phyloP scores from a whole-genome alignment of 2,329 filamentous ascomycete species.

The Penicillium sp. region DNA sequence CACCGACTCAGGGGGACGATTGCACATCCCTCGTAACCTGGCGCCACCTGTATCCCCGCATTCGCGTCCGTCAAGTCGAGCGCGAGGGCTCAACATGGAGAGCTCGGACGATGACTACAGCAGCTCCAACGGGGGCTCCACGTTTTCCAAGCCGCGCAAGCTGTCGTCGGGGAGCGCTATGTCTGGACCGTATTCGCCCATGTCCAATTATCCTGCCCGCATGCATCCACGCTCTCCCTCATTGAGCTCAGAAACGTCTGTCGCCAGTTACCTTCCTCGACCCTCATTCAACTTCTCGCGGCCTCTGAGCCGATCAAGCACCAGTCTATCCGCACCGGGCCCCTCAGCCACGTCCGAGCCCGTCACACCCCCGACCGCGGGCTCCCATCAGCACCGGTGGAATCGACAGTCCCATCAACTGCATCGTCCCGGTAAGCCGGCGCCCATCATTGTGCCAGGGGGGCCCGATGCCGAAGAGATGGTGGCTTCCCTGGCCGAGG shows the following conservation, averaged over 20 bases:
- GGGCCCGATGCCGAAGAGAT: constrained; percentile 11
- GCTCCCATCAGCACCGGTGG: constrained; percentile 11
- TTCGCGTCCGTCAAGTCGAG: constrained; percentile 42
- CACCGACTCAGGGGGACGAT: constrained; percentile 31
- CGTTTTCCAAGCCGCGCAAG: constrained; percentile 67
- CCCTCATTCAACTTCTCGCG: constrained; percentile 92
- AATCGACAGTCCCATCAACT: constrained; percentile 15
- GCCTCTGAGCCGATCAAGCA: constrained; percentile 62
- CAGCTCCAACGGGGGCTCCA: constrained; percentile 51
- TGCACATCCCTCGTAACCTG: constrained; percentile 38
- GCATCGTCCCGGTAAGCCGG: constrained; percentile 24
- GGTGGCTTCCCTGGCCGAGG: constrained; percentile 5
- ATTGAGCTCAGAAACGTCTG: constrained; percentile 72
- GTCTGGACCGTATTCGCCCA: constrained; percentile 55
- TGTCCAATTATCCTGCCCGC: constrained; percentile 54
- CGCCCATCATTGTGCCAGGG: constrained; percentile 30
- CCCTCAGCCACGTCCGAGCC: constrained; percentile 24
- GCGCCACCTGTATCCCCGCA: constrained; percentile 44
- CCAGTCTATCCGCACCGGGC: constrained; percentile 33
- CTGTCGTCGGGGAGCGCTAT: constrained; percentile 65
- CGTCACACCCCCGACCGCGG: constrained; percentile 35
- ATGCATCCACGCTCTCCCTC: constrained; percentile 74
- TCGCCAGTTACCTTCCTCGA: constrained; percentile 55
- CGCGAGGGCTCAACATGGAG: constrained; percentile 57
- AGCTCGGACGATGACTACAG: constrained; percentile 64